Evolutionary conservation across 2,329 filamentous ascomycete species (phyloP), one percentile per base, ranked within the genome.

Genomic region (Calonectria montana): DNA sequence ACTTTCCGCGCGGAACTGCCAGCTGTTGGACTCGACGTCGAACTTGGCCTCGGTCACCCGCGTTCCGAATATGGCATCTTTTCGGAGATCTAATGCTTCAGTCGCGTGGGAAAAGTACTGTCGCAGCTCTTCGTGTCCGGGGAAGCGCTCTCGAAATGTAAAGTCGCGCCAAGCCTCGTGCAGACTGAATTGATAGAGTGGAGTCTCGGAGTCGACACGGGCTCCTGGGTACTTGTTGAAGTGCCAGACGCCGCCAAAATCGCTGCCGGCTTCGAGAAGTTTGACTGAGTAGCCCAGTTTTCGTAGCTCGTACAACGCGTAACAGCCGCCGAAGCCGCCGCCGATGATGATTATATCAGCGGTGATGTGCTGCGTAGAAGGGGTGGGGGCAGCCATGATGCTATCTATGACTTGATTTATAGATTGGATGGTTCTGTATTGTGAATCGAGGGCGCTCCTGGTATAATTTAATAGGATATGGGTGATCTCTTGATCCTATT

Each of bases 71-170:
- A 57, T 21, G n/a, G 53, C 53, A 8, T 57, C 53, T 13, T 57
- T 37, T n/a, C 53, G 18, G 31, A 57, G 53, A 13, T 57, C 29
- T 13, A 57, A 13, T 6, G 31, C 53, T n/a, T 57, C n/a, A 13
- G 53, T n/a, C 7, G 86, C 81, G 69, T 84, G 82, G 37, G 82
- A 76, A 67, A 87, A 86, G 74, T 87, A 87, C 15, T 64, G 72
- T 8, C 80, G 77, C 2, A 87, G 73, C 66, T 87, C 84, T 13
- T 78, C 70, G 61, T 76, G 74, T 2, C 67, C 73, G 13, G 83
- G 80, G 70, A 81, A 84, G 35, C 75, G 72, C 66, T 82, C 75
- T 29, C n/a, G n/a, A 37, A 57, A 57, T 2, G 77, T 75, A 81
- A 84, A 88, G 23, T 78, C 81, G 41, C 39, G 41, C 82, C 84